Conservation (phyloP, 805 yeast species). For the Metschnikowia gelsemii region DNA sequence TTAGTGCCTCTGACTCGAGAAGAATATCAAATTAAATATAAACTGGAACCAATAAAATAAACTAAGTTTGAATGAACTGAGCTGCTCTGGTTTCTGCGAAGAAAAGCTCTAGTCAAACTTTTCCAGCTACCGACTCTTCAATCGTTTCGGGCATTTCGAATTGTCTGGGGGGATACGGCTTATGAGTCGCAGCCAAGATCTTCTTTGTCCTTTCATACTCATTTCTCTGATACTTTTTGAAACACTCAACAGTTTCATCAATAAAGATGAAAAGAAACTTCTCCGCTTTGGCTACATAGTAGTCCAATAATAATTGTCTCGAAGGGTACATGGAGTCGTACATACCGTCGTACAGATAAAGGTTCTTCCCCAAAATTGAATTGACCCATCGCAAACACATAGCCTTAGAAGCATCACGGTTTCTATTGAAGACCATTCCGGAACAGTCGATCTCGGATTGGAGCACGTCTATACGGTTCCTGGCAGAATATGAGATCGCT, state of each 20-base stretch:
- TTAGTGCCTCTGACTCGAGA: no score
- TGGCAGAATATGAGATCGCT: neutral
- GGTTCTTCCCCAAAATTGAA: neutral
- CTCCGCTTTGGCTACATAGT: neutral
- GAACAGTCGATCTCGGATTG: neutral
- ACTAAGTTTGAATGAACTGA: no score
- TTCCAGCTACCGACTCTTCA: no score
- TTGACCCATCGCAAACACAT: neutral
- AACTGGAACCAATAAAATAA: no score
- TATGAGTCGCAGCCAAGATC: no score
- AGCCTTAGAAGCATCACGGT: neutral
- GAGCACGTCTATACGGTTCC: no score
- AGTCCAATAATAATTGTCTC: neutral
- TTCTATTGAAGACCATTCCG: neutral
- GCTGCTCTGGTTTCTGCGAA: no score
- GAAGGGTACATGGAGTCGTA: neutral
- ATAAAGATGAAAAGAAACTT: neutral
- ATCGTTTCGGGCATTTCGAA: no score
- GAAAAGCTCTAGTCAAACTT: no score
- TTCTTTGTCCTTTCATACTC: no score
- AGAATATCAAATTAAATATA: no score
- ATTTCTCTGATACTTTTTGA: neutral
- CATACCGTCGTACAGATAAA: neutral
- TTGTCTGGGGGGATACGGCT: no score
- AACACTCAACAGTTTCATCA: neutral